These are phyloP conservation scores for Mycena albidolilacea DNA, from an alignment of 768 basidiomycete species.

Conservation along the genomic window DNA sequence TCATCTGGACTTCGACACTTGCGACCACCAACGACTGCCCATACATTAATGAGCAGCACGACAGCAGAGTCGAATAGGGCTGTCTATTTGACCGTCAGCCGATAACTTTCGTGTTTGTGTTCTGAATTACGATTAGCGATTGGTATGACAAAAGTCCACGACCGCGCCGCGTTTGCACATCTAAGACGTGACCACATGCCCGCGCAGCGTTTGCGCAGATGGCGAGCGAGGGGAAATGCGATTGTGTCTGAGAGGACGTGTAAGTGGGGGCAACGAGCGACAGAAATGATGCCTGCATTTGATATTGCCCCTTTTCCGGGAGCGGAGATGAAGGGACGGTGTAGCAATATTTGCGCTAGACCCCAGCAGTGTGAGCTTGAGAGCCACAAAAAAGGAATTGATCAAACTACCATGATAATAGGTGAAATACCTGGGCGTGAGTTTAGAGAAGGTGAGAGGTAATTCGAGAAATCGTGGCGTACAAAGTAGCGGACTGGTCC, in stretches of 20 bases:
- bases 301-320: neutral
- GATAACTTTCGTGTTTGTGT: neutral
- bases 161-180: conserved; percentile 52
- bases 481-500: conserved; percentile 36
- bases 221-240: conserved; percentile 43
- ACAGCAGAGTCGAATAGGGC: conserved; percentile 55
- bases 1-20: conserved; percentile 39
- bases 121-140: conserved; percentile 27
- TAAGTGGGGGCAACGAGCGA: too few relatives aligned
- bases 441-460: neutral
- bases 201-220: conserved; percentile 55
- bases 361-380: neutral
- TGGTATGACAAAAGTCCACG: conserved; percentile 5
- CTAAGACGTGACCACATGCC: conserved; percentile 62
- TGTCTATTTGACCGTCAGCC: conserved; percentile 27
- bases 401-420: conserved; percentile 33
- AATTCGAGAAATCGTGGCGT: neutral
- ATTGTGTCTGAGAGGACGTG: conserved; percentile 42
- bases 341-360: conserved; percentile 31
- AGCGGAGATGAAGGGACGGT: conserved; percentile 29
- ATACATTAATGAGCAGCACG: conserved; percentile 60
- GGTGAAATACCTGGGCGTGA: conserved; percentile 21
- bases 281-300: neutral
- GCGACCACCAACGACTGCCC: conserved; percentile 51
- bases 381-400: neutral